Percentiles rank a stretch among this genome's conserved stretches.
Evolutionary conservation across 352 stramenopile species (phyloP).

Genomic region (Poterioochromonas sp.): DNA sequence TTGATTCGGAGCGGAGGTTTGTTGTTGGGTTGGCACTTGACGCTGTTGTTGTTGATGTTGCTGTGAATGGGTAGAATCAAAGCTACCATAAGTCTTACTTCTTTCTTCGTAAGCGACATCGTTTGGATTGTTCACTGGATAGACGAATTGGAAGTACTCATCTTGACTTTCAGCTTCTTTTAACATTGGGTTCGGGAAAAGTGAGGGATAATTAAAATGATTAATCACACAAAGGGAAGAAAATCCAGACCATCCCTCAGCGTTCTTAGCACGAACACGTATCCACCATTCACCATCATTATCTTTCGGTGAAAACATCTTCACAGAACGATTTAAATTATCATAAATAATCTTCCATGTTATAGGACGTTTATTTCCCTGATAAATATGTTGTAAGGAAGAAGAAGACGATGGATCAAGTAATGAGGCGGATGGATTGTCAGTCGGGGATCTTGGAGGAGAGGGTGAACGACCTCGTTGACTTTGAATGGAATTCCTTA

Average conservation of each 20-base stretch:
- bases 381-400: neutral
- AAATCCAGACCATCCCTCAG: constrained; percentile 21
- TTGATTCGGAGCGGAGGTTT: too few species aligned
- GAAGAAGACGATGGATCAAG: neutral
- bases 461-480: neutral
- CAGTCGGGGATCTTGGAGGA: neutral
- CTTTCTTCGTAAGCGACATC: too few species aligned
- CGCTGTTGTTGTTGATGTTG: too few species aligned
- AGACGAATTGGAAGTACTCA: too few species aligned
- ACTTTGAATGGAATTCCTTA: neutral
- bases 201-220: too few species aligned
- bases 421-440: neutral
- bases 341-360: constrained; percentile 26
- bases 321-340: neutral
- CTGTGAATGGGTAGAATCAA: too few species aligned
- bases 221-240: neutral
- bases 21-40: too few species aligned
- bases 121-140: too few species aligned
- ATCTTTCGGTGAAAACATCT: neutral
- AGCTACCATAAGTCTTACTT: too few species aligned
- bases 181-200: too few species aligned
- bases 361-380: neutral
- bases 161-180: too few species aligned
- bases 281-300: constrained; percentile 4
- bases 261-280: constrained; percentile 12